A percentile compares a stretch with the other conserved stretches of the same genome.
Evolutionary conservation across 257 asterid species (phyloP).

Genomic region (Handroanthus guayacan): DNA sequence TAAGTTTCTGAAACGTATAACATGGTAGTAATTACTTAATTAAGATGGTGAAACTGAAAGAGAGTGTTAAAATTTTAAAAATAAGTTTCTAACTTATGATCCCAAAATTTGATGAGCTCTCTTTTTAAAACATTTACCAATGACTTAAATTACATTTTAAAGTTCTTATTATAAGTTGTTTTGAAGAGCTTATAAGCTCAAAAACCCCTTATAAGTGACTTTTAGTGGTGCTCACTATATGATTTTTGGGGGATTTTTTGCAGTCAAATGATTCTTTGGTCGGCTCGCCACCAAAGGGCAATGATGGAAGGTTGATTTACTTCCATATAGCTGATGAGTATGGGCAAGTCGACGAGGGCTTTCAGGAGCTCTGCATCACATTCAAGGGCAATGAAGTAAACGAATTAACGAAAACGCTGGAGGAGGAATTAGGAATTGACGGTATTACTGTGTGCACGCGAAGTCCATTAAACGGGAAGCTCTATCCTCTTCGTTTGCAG

Average conservation of each 20-base stretch:
- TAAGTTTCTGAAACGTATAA: too few relatives aligned
- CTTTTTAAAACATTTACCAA: too few relatives aligned
- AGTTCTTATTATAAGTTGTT: too few relatives aligned
- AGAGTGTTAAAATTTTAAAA: too few relatives aligned
- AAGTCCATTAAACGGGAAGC: slow-evolving; percentile 84
- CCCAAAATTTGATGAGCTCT: too few relatives aligned
- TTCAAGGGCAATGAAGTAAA: slow-evolving; percentile 72
- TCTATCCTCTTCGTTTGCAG: slow-evolving; percentile 89
- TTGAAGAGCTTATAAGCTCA: too few relatives aligned
- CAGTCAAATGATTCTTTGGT: slow-evolving; percentile 77
- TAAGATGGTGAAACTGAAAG: too few relatives aligned
- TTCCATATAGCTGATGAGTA: slow-evolving; percentile 63
- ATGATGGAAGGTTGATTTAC: slow-evolving; percentile 72
- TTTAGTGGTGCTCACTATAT: background rate
- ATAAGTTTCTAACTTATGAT: too few relatives aligned
- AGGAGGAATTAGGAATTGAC: slow-evolving; percentile 66
- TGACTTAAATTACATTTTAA: too few relatives aligned
- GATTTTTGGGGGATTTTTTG: slow-evolving; percentile 17
- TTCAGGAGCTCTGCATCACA: slow-evolving; percentile 66
- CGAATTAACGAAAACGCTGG: slow-evolving; percentile 61
- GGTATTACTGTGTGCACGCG: slow-evolving; percentile 72
- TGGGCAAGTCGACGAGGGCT: slow-evolving; percentile 71
- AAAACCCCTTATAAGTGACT: background rate
- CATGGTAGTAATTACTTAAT: too few relatives aligned
- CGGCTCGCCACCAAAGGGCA: slow-evolving; percentile 68